Conservation (phyloP, 2,329 filamentous ascomycete species). For the Monosporascus ibericus region DNA sequence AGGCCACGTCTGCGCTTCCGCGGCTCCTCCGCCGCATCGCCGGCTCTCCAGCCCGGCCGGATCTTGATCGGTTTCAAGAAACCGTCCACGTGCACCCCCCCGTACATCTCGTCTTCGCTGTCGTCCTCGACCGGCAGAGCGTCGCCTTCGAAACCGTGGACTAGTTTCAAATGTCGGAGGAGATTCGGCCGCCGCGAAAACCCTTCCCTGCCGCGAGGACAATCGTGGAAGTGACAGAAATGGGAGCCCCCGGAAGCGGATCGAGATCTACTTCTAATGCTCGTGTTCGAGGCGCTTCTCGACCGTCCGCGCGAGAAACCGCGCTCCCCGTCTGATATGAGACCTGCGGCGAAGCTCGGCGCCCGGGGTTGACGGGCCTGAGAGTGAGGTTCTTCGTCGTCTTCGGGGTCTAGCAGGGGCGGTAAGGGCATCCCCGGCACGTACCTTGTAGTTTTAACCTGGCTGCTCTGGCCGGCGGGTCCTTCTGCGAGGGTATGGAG, state of each 20-base stretch:
- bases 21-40: slow-evolving; percentile 20
- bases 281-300: background rate
- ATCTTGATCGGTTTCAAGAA: slow-evolving; percentile 53
- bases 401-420: slow-evolving; percentile 8
- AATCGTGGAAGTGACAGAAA: slow-evolving; percentile 32
- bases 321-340: slow-evolving; percentile 3
- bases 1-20: slow-evolving; percentile 4
- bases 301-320: slow-evolving; percentile 4
- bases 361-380: background rate
- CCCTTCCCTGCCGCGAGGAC: slow-evolving; percentile 27
- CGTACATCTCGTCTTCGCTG: slow-evolving; percentile 49
- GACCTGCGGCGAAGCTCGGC: background rate
- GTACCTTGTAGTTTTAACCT: slow-evolving; percentile 17
- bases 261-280: slow-evolving; percentile 11
- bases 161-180: slow-evolving; percentile 36
- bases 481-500: slow-evolving; percentile 48
- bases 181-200: slow-evolving; percentile 32
- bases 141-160: slow-evolving; percentile 28
- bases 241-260: slow-evolving; percentile 15
- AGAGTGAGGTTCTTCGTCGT: slow-evolving; percentile 3
- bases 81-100: slow-evolving; percentile 62
- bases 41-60: slow-evolving; percentile 41
- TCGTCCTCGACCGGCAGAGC: slow-evolving; percentile 29
- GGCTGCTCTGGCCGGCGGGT: slow-evolving; percentile 7
- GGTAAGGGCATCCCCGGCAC: slow-evolving; percentile 20